Base-by-base conservation (phyloP, 2,329 filamentous ascomycete species). In the Colletotrichum endophyticum region DNA sequence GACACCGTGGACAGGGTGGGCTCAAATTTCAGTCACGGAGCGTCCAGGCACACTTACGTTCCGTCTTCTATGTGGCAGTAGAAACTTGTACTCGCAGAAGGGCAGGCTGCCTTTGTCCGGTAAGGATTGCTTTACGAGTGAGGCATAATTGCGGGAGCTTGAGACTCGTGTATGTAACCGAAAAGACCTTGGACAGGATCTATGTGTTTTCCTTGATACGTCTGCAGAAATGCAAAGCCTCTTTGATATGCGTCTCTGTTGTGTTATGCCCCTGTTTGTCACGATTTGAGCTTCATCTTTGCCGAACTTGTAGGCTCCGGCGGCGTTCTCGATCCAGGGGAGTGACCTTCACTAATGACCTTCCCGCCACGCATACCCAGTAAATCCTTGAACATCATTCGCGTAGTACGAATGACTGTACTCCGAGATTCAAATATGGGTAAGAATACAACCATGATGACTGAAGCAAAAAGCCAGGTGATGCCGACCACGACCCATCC, bases 401-500 rank as follows among this genome's bases (percentile, higher is more conserved):
- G 57, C 2, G 72, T 73, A 1, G 77, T 78, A 6, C 73, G 70
- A 3, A 77, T 34, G 5, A 78, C 72, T 2, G 77, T 78, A 11
- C 32, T 70, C 19, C 77, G 67, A 16, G 77, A 78, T 32, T 78
- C 77, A 9, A 76, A 76, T 9, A 78, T 44, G 5, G 77, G 76
- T 9, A 78, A 39, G 44, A 78, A 73, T 6, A 78, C 70, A 7
- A 78, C 76, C 72, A 78, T 78, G 13, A 77, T 56, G 30, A 72
- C 67, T 5, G 76, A 78, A 11, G 69, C 72, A 81, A 95, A 94
- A 71, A 95, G 86, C 94, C 94, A 96, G 4, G 94, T 84, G 34
- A 96, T 93, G 1, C 92, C 93, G 1, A 94, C 91, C 3, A 91
- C 87, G 11, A 95, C 90, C 94, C 94, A 95, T 12, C 93, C 94